phyloP scores from a whole-genome alignment of 495 filamentous ascomycete species.

The Copromyces sp. region DNA sequence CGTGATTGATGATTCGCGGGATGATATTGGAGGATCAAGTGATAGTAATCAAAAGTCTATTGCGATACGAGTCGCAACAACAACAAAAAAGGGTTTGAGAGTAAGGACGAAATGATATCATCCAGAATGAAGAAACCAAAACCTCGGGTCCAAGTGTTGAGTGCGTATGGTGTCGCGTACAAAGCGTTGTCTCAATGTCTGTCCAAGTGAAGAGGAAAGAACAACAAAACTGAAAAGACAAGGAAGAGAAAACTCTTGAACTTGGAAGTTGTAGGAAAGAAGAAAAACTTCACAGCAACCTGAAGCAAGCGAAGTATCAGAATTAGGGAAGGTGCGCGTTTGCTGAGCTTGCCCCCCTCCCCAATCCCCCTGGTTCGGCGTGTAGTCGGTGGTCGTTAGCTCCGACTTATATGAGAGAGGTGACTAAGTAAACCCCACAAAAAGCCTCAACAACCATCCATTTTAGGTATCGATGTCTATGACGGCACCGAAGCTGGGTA shows the following conservation, averaged over 20 bases:
- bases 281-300: background rate
- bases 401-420: background rate
- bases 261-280: background rate
- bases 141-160: background rate
- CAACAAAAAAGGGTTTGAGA: background rate
- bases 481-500: background rate
- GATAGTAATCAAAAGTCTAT: background rate
- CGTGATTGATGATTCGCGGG: background rate
- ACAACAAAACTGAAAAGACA: background rate
- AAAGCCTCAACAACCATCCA: background rate
- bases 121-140: background rate
- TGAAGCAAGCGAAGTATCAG: background rate
- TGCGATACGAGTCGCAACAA: background rate
- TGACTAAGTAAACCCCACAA: background rate
- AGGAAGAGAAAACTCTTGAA: background rate
- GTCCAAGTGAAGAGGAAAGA: background rate
- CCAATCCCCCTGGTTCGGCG: background rate
- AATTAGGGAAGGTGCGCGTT: background rate
- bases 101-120: background rate
- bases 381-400: background rate
- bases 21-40: background rate
- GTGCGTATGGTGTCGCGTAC: background rate
- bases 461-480: background rate
- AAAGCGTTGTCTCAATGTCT: background rate
- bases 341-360: background rate